These are phyloP conservation scores for Tagetes erecta DNA, from an alignment of 129 eudicot species.

Conservation along the genomic window DNA sequence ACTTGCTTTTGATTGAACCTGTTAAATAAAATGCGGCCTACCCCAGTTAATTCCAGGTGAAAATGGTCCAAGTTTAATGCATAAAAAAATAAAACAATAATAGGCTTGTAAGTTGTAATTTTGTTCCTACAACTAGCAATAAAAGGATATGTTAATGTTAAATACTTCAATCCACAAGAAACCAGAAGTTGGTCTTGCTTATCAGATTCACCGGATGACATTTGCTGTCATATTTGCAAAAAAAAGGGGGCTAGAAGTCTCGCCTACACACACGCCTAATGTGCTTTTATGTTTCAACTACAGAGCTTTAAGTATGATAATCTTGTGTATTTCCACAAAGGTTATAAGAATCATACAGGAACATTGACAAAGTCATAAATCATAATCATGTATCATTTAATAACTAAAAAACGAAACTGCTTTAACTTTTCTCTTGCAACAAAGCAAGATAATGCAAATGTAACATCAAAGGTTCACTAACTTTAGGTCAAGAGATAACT, in stretches of 20 bases:
- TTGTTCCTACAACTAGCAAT: neutral
- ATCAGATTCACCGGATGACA: neutral
- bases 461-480: constrained; percentile 2
- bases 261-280: neutral
- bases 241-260: neutral
- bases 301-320: neutral
- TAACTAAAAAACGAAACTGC: neutral
- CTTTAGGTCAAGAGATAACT: neutral
- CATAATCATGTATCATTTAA: neutral
- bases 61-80: neutral
- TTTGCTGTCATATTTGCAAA: neutral
- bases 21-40: neutral
- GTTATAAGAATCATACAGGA: neutral
- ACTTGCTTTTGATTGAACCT: constrained; percentile 63
- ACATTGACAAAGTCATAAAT: neutral
- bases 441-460: neutral
- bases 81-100: neutral
- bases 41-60: neutral
- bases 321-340: neutral
- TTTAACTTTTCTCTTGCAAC: neutral
- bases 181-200: neutral
- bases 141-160: neutral
- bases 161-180: constrained; percentile 7
- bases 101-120: neutral
- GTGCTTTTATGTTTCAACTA: neutral